Evolutionary conservation across 2,329 filamentous ascomycete species (phyloP).

Genomic region (Pseudogymnoascus sp.): DNA sequence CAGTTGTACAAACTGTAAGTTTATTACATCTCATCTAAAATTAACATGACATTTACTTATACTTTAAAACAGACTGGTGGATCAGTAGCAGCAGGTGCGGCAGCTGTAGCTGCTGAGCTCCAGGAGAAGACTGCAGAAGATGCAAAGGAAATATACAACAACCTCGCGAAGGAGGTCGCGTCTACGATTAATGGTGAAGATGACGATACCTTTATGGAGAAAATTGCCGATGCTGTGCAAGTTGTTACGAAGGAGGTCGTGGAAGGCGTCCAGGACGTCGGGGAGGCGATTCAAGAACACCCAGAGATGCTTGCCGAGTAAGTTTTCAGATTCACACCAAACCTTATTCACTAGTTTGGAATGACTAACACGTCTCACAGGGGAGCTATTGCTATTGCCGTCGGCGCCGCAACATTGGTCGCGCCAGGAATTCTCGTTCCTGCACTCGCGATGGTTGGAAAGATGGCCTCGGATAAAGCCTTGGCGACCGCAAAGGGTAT

Average conservation of each 20-base stretch:
- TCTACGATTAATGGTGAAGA: constrained; percentile 12
- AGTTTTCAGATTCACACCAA: neutral
- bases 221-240: constrained; percentile 15
- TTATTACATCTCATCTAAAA: neutral
- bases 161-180: constrained; percentile 15
- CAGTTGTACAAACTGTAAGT: neutral
- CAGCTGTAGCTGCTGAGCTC: neutral
- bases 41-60: neutral
- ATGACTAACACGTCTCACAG: constrained; percentile 10
- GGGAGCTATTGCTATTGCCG: constrained; percentile 19
- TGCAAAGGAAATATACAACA: constrained; percentile 14
- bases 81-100: constrained; percentile 9
- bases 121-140: constrained; percentile 11
- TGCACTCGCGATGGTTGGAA: constrained; percentile 19
- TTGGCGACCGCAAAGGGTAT: constrained; percentile 17
- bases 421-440: constrained; percentile 20
- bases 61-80: neutral
- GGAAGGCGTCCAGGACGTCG: constrained; percentile 16
- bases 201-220: constrained; percentile 11
- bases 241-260: constrained; percentile 17
- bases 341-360: neutral
- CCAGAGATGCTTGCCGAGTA: constrained; percentile 22
- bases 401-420: constrained; percentile 20
- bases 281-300: constrained; percentile 18
- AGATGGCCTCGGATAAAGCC: constrained; percentile 19